These are phyloP conservation scores for Chaetomium tenue DNA, from an alignment of 495 filamentous ascomycete genomes.

Conservation along the genomic window DNA sequence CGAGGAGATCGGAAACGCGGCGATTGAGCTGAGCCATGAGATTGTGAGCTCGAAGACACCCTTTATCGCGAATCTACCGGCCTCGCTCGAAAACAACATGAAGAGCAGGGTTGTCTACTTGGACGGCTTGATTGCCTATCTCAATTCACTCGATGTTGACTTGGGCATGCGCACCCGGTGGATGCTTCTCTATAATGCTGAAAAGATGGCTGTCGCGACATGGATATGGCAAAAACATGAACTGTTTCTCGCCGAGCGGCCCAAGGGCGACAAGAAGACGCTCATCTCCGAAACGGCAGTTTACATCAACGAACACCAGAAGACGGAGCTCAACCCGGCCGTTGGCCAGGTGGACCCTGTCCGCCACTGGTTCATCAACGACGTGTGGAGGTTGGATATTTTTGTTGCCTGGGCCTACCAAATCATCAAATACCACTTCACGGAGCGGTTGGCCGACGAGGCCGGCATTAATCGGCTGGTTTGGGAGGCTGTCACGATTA, in stretches of 20 bases:
- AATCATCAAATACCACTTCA: slow-evolving; percentile 64
- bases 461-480: slow-evolving; percentile 51
- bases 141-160: slow-evolving; percentile 54
- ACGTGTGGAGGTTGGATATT: slow-evolving; percentile 69
- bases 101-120: slow-evolving; percentile 65
- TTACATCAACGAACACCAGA: slow-evolving; percentile 66
- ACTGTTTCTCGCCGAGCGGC: slow-evolving; percentile 47
- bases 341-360: slow-evolving; percentile 66
- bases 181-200: slow-evolving; percentile 83
- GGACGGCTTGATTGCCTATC: slow-evolving; percentile 64
- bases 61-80: slow-evolving; percentile 66
- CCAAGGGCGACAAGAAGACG: slow-evolving; percentile 49
- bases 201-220: slow-evolving; percentile 82
- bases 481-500: slow-evolving; percentile 78
- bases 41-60: slow-evolving; percentile 72
- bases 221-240: slow-evolving; percentile 79
- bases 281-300: slow-evolving; percentile 67
- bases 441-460: slow-evolving; percentile 51
- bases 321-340: slow-evolving; percentile 57
- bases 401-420: slow-evolving; percentile 74
- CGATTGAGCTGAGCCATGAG: slow-evolving; percentile 73
- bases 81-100: slow-evolving; percentile 78
- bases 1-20: slow-evolving; percentile 73
- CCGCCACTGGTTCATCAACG: slow-evolving; percentile 77
- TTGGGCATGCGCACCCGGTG: slow-evolving; percentile 66